These are phyloP conservation scores for Sporothrix euskadiensis DNA, from an alignment of 2,329 filamentous ascomycete genomes.

Conservation along the genomic window DNA sequence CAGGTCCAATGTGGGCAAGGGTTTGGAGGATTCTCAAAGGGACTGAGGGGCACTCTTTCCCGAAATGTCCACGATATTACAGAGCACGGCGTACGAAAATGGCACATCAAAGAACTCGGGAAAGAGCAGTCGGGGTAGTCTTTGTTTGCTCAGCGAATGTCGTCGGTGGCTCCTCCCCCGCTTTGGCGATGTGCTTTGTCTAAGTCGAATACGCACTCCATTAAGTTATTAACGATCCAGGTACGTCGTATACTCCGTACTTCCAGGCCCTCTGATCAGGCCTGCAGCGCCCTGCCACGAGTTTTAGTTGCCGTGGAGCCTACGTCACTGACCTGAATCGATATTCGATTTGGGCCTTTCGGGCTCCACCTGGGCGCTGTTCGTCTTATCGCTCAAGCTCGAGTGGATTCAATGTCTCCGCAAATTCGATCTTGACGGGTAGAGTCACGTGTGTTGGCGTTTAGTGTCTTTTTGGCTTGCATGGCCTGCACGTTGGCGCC, in stretches of 20 bases:
- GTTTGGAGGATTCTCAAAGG: neutral
- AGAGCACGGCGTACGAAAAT: neutral
- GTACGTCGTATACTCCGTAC: neutral
- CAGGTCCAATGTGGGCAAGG: slow-evolving; percentile 5
- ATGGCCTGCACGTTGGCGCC: slow-evolving; percentile 8
- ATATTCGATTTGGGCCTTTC: neutral
- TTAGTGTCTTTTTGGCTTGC: neutral
- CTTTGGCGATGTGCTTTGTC: neutral
- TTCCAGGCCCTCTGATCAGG: neutral
- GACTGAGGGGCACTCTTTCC: neutral
- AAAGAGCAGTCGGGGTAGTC: neutral
- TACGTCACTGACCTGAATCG: slow-evolving; percentile 24
- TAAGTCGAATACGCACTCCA: neutral
- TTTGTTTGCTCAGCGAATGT: slow-evolving; percentile 7
- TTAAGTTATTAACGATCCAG: neutral
- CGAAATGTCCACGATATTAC: slow-evolving; percentile 4
- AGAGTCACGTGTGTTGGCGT: slow-evolving; percentile 17
- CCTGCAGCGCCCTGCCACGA: neutral
- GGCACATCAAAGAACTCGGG: neutral
- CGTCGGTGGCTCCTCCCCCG: slow-evolving; percentile 15
- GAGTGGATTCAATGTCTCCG: neutral
- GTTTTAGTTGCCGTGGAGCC: slow-evolving; percentile 16
- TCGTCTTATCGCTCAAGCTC: slow-evolving; percentile 21
- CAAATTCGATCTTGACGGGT: neutral
- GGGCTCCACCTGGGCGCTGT: slow-evolving; percentile 2